Conservation (phyloP, 1,139 yeast species). For the Sugiyamaella paludigena region DNA sequence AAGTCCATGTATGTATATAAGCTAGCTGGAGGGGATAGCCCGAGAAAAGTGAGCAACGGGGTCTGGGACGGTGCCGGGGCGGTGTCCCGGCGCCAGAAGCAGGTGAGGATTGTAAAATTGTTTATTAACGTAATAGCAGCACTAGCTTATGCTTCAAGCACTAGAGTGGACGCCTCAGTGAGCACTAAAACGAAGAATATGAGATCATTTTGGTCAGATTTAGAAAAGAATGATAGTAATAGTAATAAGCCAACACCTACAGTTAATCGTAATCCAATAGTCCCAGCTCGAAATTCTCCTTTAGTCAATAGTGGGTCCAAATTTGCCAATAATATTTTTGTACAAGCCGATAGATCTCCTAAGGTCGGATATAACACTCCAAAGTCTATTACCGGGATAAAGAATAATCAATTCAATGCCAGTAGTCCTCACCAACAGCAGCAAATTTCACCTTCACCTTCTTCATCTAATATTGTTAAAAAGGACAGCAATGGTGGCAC, state of each 20-base stretch:
- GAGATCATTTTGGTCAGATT: constrained; percentile 34
- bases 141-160: constrained; percentile 3
- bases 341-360: constrained; percentile 20
- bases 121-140: too few relatives aligned
- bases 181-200: constrained; percentile 28
- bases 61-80: too few relatives aligned
- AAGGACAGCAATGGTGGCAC: too few relatives aligned
- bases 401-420: constrained; percentile 4
- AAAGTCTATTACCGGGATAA: background rate
- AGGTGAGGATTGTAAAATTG: too few relatives aligned
- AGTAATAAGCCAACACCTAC: constrained; percentile 19
- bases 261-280: constrained; percentile 17
- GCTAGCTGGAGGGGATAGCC: too few relatives aligned
- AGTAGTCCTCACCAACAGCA: background rate
- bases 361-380: background rate
- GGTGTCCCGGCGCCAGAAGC: too few relatives aligned
- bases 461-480: background rate
- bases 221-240: constrained; percentile 27
- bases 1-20: too few relatives aligned
- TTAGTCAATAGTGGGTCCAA: constrained; percentile 9
- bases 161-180: constrained; percentile 14
- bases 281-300: constrained; percentile 12
- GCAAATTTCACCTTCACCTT: too few relatives aligned
- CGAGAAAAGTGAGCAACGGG: too few relatives aligned
- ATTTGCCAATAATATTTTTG: constrained; percentile 24